A percentile compares a stretch with the other conserved stretches of the same genome.
phyloP scores from a whole-genome alignment of 441 rosid species.

The Pelargonium hybrid region DNA sequence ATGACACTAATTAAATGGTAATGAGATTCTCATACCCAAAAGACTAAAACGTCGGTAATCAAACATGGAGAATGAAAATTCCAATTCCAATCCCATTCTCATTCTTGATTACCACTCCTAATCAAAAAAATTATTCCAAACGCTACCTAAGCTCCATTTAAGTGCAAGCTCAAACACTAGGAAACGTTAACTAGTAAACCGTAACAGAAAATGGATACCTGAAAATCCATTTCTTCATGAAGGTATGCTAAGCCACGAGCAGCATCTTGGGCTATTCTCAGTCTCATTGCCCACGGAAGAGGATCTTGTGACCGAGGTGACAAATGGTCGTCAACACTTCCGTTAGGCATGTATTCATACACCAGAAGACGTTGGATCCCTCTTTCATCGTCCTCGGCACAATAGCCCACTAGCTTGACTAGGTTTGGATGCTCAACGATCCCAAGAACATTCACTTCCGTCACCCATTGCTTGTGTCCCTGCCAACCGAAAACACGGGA shows the following conservation, averaged over 20 bases:
- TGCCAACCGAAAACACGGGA: slow-evolving; percentile 17
- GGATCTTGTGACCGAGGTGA: slow-evolving; percentile 33
- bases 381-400: slow-evolving; percentile 71
- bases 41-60: too few relatives aligned
- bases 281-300: slow-evolving; percentile 72
- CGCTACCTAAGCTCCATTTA: neutral
- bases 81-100: too few relatives aligned
- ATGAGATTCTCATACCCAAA: too few relatives aligned
- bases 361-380: slow-evolving; percentile 73
- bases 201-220: slow-evolving; percentile 30
- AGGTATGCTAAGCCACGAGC: slow-evolving; percentile 81
- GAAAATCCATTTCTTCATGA: slow-evolving; percentile 88
- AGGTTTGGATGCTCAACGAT: slow-evolving; percentile 59
- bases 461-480: slow-evolving; percentile 75
- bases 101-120: too few relatives aligned
- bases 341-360: slow-evolving; percentile 54
- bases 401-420: slow-evolving; percentile 58
- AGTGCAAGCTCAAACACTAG: neutral
- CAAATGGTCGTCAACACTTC: slow-evolving; percentile 48
- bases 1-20: too few relatives aligned
- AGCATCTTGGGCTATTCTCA: slow-evolving; percentile 80
- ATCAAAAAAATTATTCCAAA: too few relatives aligned
- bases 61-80: too few relatives aligned
- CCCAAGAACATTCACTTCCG: slow-evolving; percentile 65
- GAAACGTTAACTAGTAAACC: too few relatives aligned